A percentile compares a stretch with the other conserved stretches of the same genome.
Conservation (phyloP, 208 protist genomes). For the Leishmania amazonensis region DNA sequence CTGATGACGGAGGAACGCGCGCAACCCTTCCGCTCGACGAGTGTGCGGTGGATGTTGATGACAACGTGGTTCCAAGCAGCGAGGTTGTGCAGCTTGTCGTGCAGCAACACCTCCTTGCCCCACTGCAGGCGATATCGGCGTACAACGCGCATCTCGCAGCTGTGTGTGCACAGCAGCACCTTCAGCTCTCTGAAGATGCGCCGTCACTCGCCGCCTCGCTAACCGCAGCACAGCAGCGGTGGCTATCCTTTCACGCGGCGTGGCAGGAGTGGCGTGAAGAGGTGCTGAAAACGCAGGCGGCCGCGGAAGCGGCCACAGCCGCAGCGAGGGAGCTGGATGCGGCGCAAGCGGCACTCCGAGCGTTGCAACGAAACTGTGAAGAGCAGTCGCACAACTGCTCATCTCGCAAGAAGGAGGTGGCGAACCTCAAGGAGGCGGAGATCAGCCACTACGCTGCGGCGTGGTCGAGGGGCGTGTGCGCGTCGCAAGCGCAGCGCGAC, state of each 20-base stretch:
- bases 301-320: neutral
- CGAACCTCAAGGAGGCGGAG: slow-evolving; percentile 11
- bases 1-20: neutral
- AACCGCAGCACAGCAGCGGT: neutral
- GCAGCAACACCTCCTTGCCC: neutral
- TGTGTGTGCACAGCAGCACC: neutral
- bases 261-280: slow-evolving; percentile 15
- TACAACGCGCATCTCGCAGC: slow-evolving; percentile 3
- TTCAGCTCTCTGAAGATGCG: slow-evolving; percentile 3
- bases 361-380: slow-evolving; percentile 3
- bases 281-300: neutral
- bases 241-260: neutral
- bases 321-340: neutral
- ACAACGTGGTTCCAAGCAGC: neutral
- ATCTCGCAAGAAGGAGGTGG: slow-evolving; percentile 1
- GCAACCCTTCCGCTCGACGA: neutral
- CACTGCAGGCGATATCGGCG: slow-evolving; percentile 8
- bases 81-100: neutral
- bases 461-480: slow-evolving; percentile 16
- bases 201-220: neutral
- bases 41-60: neutral
- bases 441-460: slow-evolving; percentile 30
- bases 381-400: neutral
- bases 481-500: slow-evolving; percentile 7
- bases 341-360: neutral